phyloP scores from a whole-genome alignment of 2,329 filamentous ascomycete species.

The Chrysosporium queenslandicum region DNA sequence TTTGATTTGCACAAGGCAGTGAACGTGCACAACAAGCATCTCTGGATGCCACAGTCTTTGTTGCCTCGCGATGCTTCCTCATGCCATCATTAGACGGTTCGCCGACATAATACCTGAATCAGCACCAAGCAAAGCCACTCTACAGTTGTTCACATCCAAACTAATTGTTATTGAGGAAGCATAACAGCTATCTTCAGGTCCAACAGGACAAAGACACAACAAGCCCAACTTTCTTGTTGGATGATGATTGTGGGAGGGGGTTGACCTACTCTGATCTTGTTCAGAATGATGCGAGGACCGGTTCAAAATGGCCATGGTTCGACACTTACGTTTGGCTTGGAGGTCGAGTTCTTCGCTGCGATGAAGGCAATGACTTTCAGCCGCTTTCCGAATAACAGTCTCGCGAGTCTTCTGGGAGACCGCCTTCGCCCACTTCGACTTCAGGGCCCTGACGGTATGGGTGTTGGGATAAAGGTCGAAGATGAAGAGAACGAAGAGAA shows the following conservation, averaged over 20 bases:
- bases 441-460: constrained; percentile 8
- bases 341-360: constrained; percentile 16
- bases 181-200: background rate
- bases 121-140: constrained; percentile 1
- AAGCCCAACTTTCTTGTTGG: constrained; percentile 4
- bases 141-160: constrained; percentile 3
- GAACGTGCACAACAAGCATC: constrained; percentile 9
- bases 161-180: background rate
- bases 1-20: constrained; percentile 8
- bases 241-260: constrained; percentile 9
- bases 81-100: constrained; percentile 7
- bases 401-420: constrained; percentile 12
- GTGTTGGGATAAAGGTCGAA: constrained; percentile 10
- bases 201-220: constrained; percentile 14
- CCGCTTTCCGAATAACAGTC: constrained; percentile 1
- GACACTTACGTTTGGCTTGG: constrained; percentile 16
- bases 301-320: constrained; percentile 3
- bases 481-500: background rate
- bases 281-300: constrained; percentile 8
- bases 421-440: constrained; percentile 11
- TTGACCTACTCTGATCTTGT: constrained; percentile 2
- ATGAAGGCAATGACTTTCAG: constrained; percentile 14
- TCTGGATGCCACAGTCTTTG: constrained; percentile 10
- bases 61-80: constrained; percentile 14
- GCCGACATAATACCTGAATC: constrained; percentile 9